phyloP scores from a whole-genome alignment of 2,329 filamentous ascomycete genomes.

The Colletotrichum caudatum region DNA sequence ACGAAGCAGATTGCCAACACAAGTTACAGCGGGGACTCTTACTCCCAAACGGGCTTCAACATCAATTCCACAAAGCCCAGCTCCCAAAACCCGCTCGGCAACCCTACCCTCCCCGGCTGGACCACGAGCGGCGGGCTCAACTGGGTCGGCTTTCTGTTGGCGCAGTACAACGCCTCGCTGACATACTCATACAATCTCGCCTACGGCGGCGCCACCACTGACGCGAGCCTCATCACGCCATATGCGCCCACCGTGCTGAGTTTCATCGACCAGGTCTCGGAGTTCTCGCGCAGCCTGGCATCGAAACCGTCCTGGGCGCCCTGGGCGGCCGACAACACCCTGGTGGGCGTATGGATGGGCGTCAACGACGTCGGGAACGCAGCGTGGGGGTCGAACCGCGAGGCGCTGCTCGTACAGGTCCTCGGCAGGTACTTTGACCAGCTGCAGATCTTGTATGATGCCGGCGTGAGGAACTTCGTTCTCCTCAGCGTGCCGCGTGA shows the following conservation, averaged over 20 bases:
- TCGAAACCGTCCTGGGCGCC: slow-evolving; percentile 50
- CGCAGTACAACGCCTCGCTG: slow-evolving; percentile 55
- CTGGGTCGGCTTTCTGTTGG: slow-evolving; percentile 61
- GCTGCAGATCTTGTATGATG: slow-evolving; percentile 56
- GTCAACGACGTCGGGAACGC: slow-evolving; percentile 68
- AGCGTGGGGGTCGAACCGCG: slow-evolving; percentile 52
- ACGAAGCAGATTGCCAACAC: not conserved
- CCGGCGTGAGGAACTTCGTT: slow-evolving; percentile 61
- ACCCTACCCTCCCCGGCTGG: slow-evolving; percentile 65
- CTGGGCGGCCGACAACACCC: slow-evolving; percentile 57
- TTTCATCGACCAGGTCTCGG: slow-evolving; percentile 64
- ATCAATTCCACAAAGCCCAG: slow-evolving; percentile 61
- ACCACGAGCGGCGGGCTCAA: slow-evolving; percentile 61
- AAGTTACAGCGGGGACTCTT: slow-evolving; percentile 65
- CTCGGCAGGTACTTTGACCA: slow-evolving; percentile 58
- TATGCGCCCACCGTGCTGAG: slow-evolving; percentile 61
- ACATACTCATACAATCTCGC: slow-evolving; percentile 64
- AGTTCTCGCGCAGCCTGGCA: slow-evolving; percentile 52
- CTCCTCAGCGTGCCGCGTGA: slow-evolving; percentile 60
- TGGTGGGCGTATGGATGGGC: slow-evolving; percentile 66
- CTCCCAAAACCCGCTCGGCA: slow-evolving; percentile 69
- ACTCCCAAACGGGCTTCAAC: slow-evolving; percentile 70
- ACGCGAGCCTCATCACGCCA: slow-evolving; percentile 61
- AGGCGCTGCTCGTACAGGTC: slow-evolving; percentile 51
- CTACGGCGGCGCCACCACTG: slow-evolving; percentile 63